Evolutionary conservation across 2,329 filamentous ascomycete genomes (phyloP), one percentile per base, ranked within the genome.

Genomic region (Sporothrix mexicana): DNA sequence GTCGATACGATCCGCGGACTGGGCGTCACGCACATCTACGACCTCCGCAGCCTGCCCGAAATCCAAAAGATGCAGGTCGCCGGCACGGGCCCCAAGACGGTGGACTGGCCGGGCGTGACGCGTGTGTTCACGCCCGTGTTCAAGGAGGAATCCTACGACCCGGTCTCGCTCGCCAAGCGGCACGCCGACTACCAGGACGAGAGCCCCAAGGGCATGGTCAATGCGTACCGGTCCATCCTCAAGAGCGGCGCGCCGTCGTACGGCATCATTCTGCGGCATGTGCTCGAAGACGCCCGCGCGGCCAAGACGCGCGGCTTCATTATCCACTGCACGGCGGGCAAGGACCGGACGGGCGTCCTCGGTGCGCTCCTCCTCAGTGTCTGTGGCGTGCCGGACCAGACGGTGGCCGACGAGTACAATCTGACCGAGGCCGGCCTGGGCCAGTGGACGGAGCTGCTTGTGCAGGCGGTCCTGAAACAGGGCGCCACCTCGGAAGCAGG

Each of bases 261-360:
- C 73, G 80, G 68, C 68, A 79, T 7, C 4, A 78, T 84, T 1
- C 77, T 81, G 2, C 75, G 82, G 1, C 88, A 90, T 8, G 80
- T 91, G 10, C 82, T 93, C 7, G 45, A 49, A 83, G 41, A 69
- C 5, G 61, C 47, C 3, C 64, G 64, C 6, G 15, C n/a, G 0
- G n/a, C 43, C 1, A 15, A 69, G 36, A 23, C 71, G 13, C 41
- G 30, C 5, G 71, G 68, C 9, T 55, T 73, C 5, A 69, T 74
- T 13, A 61, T 94, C 8, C 92, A 95, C 78, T 94, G 92, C 80
- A 92, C 91, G 0, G 91, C 91, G 0, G 92, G 92, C 13, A 95
- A 95, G 80, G 92, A 95, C 79, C 85, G 92, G 59, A 94, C 92
- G 0, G 92, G 92, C 1, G 85, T 94, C 4, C 81, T 93, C 61